Conservation (phyloP, 192 early-diverging fungal species). For the Geranomyces variabilis region DNA sequence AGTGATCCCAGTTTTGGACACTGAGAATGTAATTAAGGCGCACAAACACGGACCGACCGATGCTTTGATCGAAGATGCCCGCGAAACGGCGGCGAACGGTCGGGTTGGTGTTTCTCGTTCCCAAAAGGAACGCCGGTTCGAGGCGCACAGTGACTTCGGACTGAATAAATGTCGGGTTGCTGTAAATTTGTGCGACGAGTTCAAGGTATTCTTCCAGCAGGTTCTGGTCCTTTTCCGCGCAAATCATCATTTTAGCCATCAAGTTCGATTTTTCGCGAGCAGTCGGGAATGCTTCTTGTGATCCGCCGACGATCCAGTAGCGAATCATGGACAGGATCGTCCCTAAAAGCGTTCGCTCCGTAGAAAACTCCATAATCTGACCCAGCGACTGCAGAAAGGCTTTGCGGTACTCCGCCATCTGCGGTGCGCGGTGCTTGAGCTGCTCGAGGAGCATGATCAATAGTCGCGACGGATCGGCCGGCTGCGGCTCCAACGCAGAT, state of each 20-base stretch:
- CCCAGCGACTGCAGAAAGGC: constrained; percentile 79
- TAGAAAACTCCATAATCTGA: constrained; percentile 83
- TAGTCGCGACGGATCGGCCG: constrained; percentile 46
- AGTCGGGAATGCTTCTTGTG: constrained; percentile 86
- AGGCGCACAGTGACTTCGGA: constrained; percentile 91
- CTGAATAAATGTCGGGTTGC: constrained; percentile 74
- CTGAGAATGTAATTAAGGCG: constrained; percentile 88
- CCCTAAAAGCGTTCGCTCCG: constrained; percentile 71
- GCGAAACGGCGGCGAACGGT: constrained; percentile 79
- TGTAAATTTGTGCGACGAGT: constrained; percentile 92
- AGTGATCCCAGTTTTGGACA: constrained; percentile 94
- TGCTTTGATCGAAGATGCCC: constrained; percentile 55
- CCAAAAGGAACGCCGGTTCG: constrained; percentile 93
- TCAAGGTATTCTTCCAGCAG: constrained; percentile 84
- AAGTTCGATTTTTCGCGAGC: constrained; percentile 95
- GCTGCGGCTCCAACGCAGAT: constrained; percentile 31
- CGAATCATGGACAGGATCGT: constrained; percentile 81
- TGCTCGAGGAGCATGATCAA: constrained; percentile 54
- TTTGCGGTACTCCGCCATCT: constrained; percentile 80
- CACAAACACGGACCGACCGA: constrained; percentile 67
- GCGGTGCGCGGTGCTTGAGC: constrained; percentile 41
- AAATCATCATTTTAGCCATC: constrained; percentile 88
- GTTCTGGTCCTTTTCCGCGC: constrained; percentile 68
- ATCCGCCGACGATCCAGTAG: constrained; percentile 82
- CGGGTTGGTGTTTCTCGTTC: constrained; percentile 81